phyloP scores from a whole-genome alignment of 2,329 filamentous ascomycete genomes.

The Aulographum hederae region DNA sequence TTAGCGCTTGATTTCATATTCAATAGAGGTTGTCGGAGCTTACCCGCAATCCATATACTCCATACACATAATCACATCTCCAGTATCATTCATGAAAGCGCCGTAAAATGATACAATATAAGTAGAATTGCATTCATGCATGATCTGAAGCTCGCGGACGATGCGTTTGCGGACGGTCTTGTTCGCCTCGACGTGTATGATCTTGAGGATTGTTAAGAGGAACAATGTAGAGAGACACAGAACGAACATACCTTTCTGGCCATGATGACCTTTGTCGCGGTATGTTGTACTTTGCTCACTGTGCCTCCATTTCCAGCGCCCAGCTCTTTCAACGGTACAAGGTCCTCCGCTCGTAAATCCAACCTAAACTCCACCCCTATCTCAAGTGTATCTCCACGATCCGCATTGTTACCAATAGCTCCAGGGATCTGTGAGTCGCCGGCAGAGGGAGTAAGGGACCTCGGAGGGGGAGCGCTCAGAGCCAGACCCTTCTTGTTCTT shows the following conservation, averaged over 20 bases:
- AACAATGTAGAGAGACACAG: neutral
- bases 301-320: conserved; percentile 94
- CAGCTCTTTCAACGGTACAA: conserved; percentile 85
- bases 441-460: conserved; percentile 51
- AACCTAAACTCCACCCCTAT: conserved; percentile 96
- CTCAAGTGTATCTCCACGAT: conserved; percentile 57
- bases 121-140: conserved; percentile 92
- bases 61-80: conserved; percentile 99
- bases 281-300: conserved; percentile 93
- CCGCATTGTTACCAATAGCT: conserved; percentile 38
- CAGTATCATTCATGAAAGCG: conserved; percentile 87
- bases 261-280: conserved; percentile 90
- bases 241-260: conserved; percentile 62
- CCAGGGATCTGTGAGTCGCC: conserved; percentile 46
- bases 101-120: conserved; percentile 98
- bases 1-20: neutral
- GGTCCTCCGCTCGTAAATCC: conserved; percentile 76
- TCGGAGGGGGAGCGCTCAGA: conserved; percentile 60
- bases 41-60: conserved; percentile 99
- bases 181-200: conserved; percentile 96
- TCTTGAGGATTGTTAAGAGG: conserved; percentile 29
- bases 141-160: conserved; percentile 90
- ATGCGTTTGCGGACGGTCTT: conserved; percentile 94
- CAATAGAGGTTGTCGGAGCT: conserved; percentile 23
- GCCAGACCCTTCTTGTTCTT: conserved; percentile 97